phyloP scores from a whole-genome alignment of 139 green algal genomes.

The Desmodesmus armatus region DNA sequence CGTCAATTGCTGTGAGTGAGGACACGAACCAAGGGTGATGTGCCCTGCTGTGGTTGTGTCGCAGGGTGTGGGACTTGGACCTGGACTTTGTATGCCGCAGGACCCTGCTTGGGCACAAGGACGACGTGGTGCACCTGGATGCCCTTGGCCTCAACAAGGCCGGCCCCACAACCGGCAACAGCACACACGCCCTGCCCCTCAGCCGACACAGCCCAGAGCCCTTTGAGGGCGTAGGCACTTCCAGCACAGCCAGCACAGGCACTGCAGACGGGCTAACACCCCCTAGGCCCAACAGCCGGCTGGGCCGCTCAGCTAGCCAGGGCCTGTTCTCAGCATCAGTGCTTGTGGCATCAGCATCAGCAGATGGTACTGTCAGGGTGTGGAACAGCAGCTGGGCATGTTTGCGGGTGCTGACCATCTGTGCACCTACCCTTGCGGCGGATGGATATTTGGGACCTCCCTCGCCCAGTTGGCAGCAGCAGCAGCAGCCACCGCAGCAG shows the following conservation, averaged over 20 bases:
- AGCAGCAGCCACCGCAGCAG: slow-evolving; percentile 15
- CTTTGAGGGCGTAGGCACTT: neutral
- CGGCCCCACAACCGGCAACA: neutral
- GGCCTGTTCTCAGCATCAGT: neutral
- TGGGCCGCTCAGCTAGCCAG: slow-evolving; percentile 24
- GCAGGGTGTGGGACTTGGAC: slow-evolving; percentile 89
- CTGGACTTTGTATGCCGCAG: slow-evolving; percentile 85
- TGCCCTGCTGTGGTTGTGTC: no score
- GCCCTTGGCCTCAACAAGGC: slow-evolving; percentile 45
- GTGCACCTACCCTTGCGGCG: neutral
- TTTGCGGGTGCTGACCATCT: slow-evolving; percentile 60
- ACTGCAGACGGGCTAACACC: neutral
- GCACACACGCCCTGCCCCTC: neutral
- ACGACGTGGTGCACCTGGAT: slow-evolving; percentile 81
- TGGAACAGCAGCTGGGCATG: slow-evolving; percentile 74
- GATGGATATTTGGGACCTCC: no score
- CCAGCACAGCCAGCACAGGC: slow-evolving; percentile 3
- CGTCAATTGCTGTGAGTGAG: neutral
- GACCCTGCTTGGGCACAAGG: slow-evolving; percentile 86
- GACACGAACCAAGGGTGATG: neutral
- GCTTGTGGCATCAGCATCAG: slow-evolving; percentile 78
- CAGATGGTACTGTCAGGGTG: slow-evolving; percentile 84
- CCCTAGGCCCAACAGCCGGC: neutral
- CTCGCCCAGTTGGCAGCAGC: neutral
- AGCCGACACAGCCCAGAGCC: neutral